Evolutionary conservation across 352 stramenopile genomes (phyloP).

Genomic region (Peronospora belbahrii): DNA sequence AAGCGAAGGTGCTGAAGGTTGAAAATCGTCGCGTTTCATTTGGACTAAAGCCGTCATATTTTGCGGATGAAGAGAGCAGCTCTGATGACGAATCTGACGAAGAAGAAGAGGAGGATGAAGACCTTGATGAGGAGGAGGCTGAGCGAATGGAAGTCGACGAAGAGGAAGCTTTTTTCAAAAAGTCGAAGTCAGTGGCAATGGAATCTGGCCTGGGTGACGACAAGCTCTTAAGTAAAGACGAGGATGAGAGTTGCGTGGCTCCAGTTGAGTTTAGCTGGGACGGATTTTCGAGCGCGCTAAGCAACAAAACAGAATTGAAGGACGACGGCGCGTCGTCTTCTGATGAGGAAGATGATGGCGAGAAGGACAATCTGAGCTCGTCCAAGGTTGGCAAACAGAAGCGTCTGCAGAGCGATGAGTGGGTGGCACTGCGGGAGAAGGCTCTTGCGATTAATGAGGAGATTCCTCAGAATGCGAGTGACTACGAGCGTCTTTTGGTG

Average conservation of each 20-base stretch:
- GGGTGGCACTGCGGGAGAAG: conserved; percentile 90
- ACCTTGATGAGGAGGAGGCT: conserved; percentile 39
- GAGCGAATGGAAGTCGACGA: conserved; percentile 51
- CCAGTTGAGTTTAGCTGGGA: conserved; percentile 85
- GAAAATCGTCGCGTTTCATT: conserved; percentile 90
- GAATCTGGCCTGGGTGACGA: conserved; percentile 43
- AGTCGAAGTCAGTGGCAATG: conserved; percentile 30
- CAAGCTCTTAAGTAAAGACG: conserved; percentile 58
- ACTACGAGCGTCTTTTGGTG: conserved; percentile 94
- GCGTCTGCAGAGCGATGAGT: conserved; percentile 89
- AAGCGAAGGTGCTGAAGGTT: conserved; percentile 94
- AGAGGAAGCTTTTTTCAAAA: conserved; percentile 35
- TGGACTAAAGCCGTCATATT: conserved; percentile 95
- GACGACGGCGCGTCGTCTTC: conserved; percentile 40
- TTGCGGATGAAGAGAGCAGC: conserved; percentile 88
- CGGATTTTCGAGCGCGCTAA: conserved; percentile 70
- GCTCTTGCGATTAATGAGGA: conserved; percentile 89
- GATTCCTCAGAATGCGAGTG: conserved; percentile 87
- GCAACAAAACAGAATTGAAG: conserved; percentile 38
- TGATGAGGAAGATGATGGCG: conserved; percentile 41
- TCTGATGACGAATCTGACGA: conserved; percentile 78
- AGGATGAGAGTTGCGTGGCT: conserved; percentile 23
- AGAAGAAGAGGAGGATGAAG: conserved; percentile 50
- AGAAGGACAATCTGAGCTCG: conserved; percentile 52
- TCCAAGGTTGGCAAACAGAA: conserved; percentile 86